phyloP scores from a whole-genome alignment of 768 basidiomycete genomes.

The Pholiota conissans region DNA sequence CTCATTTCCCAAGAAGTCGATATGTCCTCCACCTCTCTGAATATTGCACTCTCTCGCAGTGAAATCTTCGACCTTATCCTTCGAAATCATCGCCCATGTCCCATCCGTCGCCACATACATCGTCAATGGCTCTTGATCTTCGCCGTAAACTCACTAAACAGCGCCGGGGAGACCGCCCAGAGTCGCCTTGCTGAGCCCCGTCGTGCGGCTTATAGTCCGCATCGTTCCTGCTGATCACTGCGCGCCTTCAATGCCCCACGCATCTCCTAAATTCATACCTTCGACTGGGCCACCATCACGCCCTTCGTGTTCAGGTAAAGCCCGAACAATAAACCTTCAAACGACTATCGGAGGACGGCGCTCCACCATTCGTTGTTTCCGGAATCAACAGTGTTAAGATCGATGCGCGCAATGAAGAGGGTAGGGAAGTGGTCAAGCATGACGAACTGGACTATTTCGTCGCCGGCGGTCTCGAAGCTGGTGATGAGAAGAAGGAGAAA shows the following conservation, averaged over 20 bases:
- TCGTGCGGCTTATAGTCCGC: neutral
- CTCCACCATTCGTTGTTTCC: neutral
- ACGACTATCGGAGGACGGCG: neutral
- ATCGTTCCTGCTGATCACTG: neutral
- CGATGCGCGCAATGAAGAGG: neutral
- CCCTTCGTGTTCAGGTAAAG: neutral
- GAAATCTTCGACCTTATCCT: neutral
- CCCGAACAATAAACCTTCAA: neutral
- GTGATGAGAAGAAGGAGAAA: neutral
- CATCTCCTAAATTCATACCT: neutral
- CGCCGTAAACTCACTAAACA: neutral
- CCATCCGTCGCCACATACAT: slow-evolving; percentile 4
- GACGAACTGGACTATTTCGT: neutral
- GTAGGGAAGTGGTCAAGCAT: slow-evolving; percentile 5
- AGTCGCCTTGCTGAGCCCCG: neutral
- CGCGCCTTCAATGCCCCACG: neutral
- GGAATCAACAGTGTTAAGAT: neutral
- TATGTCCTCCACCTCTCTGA: slow-evolving; percentile 1
- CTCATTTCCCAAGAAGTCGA: neutral
- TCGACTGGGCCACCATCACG: neutral
- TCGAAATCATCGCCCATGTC: neutral
- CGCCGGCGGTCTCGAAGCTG: neutral
- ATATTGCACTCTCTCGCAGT: neutral
- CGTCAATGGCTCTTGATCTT: neutral
- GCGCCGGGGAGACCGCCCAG: neutral